Base-by-base conservation (phyloP, 768 basidiomycete genomes). In the Serendipita sp. region DNA sequence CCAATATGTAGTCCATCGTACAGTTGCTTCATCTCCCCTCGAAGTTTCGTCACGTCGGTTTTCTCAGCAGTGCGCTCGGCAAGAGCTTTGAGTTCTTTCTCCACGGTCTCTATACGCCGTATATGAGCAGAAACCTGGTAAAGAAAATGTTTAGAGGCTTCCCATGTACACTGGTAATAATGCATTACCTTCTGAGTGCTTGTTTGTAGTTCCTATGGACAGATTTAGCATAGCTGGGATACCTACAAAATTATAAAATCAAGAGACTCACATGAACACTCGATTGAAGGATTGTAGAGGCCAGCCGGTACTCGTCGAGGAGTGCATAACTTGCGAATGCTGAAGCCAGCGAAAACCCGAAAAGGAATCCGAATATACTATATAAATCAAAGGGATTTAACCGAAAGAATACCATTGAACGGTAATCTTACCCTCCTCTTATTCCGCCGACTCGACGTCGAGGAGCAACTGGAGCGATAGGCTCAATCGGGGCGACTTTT, bases 301-400 rank as follows among this genome's bases (percentile, higher is more conserved):
- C 91, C 44, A 79, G 76, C 72, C 90, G 89, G 73, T 93, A 92
- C 74, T 95, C 93, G 66, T 95, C 90, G 51, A 94, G 74, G 20
- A 96, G 77, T 71, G 89, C 83, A 71, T 92, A 95, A 28, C 90
- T 85, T 43, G 90, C 89, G 68, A 84, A 81, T 0, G 88, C 85
- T 0, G 91, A 90, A 1, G 91, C 90, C 38, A 93, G 73, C 3
- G 92, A 92, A 75, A 95, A 94, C 1, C 91, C 93, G 67, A 93
- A 82, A 38, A 96, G 72, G 70, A 92, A 91, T 0, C 90, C 90
- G 43, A 91, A 79, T 62, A 91, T 82, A 56, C 89, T 91, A 67
- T 17, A 20, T 9, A 48, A 22, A 24, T 5, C n/a, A 42, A 56
- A 42, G 33, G 41, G 31, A 17, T 44, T 58, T 58, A 58, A 4